Base-by-base conservation (phyloP, 768 basidiomycete species). In the Tubosaeta sp. region DNA sequence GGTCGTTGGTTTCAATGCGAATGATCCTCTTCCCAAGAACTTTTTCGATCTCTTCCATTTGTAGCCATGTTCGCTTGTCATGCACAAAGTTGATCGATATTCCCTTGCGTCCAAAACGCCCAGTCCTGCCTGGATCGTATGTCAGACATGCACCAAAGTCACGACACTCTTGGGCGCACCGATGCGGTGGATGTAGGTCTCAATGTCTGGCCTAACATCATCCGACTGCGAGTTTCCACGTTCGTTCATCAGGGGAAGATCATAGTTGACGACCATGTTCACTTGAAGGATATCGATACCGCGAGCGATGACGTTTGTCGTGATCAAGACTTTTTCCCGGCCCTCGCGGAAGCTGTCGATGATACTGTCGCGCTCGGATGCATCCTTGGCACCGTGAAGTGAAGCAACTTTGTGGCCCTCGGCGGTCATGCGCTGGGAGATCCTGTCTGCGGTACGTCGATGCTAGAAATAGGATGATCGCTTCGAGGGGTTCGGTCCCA, bases 251-350 rank as follows among this genome's bases (percentile, higher is more conserved):
- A 93, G 73, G 0, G 95, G 94, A 26, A 97, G 79, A 65, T 97
- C 95, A 65, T 98, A 99, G 73, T 98, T 98, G 70, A 99, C 93
- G n/a, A 98, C 95, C 94, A 99, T 94, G 77, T 97, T 99, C 62
- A 99, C 97, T 74, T 97, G 95, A 50, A 93, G 78, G 64, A 99
- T 97, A 63, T 99, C 97, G 73, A 99, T 98, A 39, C 97, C 97
- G 16, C 97, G 85, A 1, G 97, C 95, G 57, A 98, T 89, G 65
- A 99, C 97, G 71, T 99, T 99, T 35, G 97, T 99, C 48, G 97
- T 98, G 67, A 99, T 99, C 59, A 99, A 74, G 46, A 95, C 95
- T 71, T 99, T 99, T 67, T 93, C 93, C 59, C 86, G 88, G 50
- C 97, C 97, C 63, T 97, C 88, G 34, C 97, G 82, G 84, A 98